Evolutionary conservation across 495 filamentous ascomycete species (phyloP).

Genomic region (Tuber umbilicatum): DNA sequence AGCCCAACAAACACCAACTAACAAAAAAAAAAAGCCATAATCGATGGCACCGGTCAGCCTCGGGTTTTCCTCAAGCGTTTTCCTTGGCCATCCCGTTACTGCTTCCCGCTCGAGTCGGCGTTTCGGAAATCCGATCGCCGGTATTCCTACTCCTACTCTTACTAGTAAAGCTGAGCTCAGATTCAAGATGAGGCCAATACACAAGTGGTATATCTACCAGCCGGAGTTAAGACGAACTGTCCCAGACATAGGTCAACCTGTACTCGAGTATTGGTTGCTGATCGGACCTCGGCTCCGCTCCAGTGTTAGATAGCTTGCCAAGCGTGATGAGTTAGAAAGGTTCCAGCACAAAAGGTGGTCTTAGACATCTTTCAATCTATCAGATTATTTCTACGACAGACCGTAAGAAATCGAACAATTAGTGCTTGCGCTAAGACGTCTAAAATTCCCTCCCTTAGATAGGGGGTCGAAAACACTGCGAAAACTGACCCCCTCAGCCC

Average conservation of each 20-base stretch:
- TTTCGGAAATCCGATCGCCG: not conserved
- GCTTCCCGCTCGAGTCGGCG: not conserved
- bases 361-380: not conserved
- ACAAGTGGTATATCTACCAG: not conserved
- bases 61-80: not conserved
- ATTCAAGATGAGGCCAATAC: not conserved
- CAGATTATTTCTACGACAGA: not conserved
- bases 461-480: too few relatives aligned
- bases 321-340: not conserved
- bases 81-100: not conserved
- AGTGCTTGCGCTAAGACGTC: too few relatives aligned
- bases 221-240: not conserved
- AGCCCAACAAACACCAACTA: not conserved
- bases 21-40: not conserved
- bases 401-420: too few relatives aligned
- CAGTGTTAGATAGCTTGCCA: not conserved
- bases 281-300: not conserved
- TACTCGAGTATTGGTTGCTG: not conserved
- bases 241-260: not conserved
- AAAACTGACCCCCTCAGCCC: too few relatives aligned
- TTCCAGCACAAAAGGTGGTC: not conserved
- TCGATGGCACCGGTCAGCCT: not conserved
- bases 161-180: not conserved
- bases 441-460: too few relatives aligned
- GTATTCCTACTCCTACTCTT: not conserved